Base-by-base conservation (phyloP, 257 asterid genomes). In the Solanum bukasovii region DNA sequence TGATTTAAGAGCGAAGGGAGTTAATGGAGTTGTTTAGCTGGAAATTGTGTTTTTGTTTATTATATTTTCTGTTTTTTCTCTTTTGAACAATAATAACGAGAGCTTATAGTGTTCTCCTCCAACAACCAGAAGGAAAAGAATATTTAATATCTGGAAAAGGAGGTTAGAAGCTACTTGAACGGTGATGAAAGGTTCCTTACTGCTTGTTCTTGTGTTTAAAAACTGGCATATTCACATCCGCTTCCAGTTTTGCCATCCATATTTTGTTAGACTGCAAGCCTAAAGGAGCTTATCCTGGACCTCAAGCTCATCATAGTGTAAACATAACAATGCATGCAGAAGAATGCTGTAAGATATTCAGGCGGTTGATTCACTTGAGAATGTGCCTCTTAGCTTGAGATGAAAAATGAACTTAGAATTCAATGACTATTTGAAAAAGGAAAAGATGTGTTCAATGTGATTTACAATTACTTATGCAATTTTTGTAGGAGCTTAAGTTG, bases 401-500 rank as follows among this genome's bases (percentile, higher is more conserved):
- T 42, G 10, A 34, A 14, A 29, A 44, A 44, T 70, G 44, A 71
- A 73, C 81, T 35, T 73, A 73, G 29, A 34, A 33, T 71, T 71
- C 42, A 71, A 33, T 71, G 79, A 71, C 25, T 71, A 16, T 33
- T 31, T 31, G 79, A 8, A 71, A 33, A 33, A 71, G 78, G 25
- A 44, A 63, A 81, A 82, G 27, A 16, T 84, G 49, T 79, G 87
- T 72, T 29, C 27, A 25, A 18, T 63, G 37, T 29, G 70, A 27
- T 7, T 13, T 86, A 46, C 67, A 5, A 25, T 5, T 81, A 16
- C 67, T 5, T 46, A 1, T 16, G 85, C 67, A 46, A 81, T 16
- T 27, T 46, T 27, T 90, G 20, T 75, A 97, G 99, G 99, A 97
- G 91, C 96, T 97, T 37, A 95, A 94, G 91, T 82, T 87, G 84